Conservation (phyloP, 257 asterid genomes). For the Thymus mandschuricus region DNA sequence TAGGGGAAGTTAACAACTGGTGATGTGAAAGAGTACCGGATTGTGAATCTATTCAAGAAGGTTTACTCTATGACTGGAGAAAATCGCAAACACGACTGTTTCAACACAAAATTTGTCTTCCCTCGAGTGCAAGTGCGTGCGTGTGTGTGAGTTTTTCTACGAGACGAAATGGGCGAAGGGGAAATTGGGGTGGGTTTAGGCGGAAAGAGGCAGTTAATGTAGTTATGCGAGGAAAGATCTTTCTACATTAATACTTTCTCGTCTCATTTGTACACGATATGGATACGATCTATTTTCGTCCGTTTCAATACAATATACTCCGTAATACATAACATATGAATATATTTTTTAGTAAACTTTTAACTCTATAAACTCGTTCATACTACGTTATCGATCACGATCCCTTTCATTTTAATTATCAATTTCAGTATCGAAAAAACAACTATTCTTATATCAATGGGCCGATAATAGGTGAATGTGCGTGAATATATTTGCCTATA, state of each 20-base stretch:
- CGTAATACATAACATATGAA: too few relatives aligned
- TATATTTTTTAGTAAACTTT: too few relatives aligned
- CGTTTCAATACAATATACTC: too few relatives aligned
- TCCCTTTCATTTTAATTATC: too few relatives aligned
- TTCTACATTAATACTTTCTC: neutral
- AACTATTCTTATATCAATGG: too few relatives aligned
- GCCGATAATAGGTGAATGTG: too few relatives aligned
- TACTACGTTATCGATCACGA: too few relatives aligned
- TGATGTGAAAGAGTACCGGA: slow-evolving; percentile 35
- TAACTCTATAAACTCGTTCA: too few relatives aligned
- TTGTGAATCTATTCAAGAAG: slow-evolving; percentile 23
- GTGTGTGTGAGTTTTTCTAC: slow-evolving; percentile 11
- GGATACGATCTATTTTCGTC: too few relatives aligned
- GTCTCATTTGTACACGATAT: too few relatives aligned
- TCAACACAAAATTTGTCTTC: slow-evolving; percentile 5
- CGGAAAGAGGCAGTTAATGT: slow-evolving; percentile 42
- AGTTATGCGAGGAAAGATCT: slow-evolving; percentile 10
- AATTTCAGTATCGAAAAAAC: too few relatives aligned
- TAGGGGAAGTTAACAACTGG: slow-evolving; percentile 29
- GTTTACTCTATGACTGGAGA: neutral
- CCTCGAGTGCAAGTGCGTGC: neutral
- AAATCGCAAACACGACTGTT: slow-evolving; percentile 10
- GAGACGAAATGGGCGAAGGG: slow-evolving; percentile 17
- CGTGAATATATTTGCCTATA: too few relatives aligned
- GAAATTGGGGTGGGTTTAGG: slow-evolving; percentile 30